Base-by-base conservation (phyloP, 2,329 filamentous ascomycete species). In the Ascocoryne sarcoides region DNA sequence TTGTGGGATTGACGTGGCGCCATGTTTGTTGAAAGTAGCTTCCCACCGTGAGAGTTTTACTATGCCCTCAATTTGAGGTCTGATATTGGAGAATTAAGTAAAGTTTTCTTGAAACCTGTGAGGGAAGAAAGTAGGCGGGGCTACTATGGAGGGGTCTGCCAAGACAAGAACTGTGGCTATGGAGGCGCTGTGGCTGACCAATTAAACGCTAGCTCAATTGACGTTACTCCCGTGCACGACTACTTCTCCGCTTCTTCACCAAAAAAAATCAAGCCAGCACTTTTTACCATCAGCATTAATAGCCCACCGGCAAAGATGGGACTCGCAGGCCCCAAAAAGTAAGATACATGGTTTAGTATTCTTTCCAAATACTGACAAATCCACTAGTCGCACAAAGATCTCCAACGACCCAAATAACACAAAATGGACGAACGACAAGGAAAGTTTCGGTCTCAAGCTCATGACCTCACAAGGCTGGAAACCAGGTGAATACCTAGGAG, bases 341-440 rank as follows among this genome's bases (percentile, higher is more conserved):
- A 68, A 61, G 39, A 12, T 15, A n/a, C n/a, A n/a, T n/a, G n/a
- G n/a, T n/a, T n/a, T n/a, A n/a, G n/a, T n/a, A n/a, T n/a, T n/a
- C n/a, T n/a, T n/a, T n/a, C n/a, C n/a, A n/a, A n/a, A n/a, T n/a
- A n/a, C n/a, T n/a, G n/a, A n/a, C n/a, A n/a, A n/a, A n/a, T n/a
- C n/a, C n/a, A n/a, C n/a, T n/a, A 61, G 59, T 39, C 53, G 55
- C 23, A 50, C 53, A 35, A 94, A 90, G 66, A 79, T 96, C 58
- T 83, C 82, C 51, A 74, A 83, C 60, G 92, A 98, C 64, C 92
- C 92, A 5, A 95, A 96, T 66, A 98, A 96, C 63, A 95, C 86
- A 35, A 79, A 76, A 71, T 98, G 92, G 92, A 80, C 82, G 42
- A 80, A 82, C 56, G 82, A 89, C 60, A 85, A 82, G 49, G 75